These are phyloP conservation scores for Phyllostachys edulis DNA, from an alignment of 176 grass and related monocot genomes.

Conservation along the genomic window DNA sequence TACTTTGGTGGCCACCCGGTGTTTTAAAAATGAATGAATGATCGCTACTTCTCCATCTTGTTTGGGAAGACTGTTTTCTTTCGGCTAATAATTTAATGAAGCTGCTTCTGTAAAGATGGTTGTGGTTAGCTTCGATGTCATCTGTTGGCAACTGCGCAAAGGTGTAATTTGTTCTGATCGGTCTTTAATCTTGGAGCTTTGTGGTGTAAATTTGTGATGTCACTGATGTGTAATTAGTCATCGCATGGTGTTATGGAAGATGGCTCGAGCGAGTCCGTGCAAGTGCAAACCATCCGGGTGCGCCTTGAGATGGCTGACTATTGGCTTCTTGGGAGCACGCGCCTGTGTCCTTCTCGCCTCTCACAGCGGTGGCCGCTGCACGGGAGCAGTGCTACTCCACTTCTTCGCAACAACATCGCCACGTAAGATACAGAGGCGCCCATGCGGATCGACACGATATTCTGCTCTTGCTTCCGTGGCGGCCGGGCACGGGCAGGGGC, in stretches of 20 bases:
- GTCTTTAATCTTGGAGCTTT: not conserved
- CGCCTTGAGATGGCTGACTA: not conserved
- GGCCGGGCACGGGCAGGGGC: too few species aligned
- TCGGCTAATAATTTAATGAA: constrained; percentile 26
- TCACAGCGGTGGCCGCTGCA: not conserved
- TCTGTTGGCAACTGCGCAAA: not conserved
- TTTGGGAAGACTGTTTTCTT: not conserved
- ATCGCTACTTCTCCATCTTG: not conserved
- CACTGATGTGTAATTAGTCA: not conserved
- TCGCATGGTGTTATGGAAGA: not conserved
- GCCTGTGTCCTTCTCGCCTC: not conserved
- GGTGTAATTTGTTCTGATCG: not conserved
- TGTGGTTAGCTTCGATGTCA: not conserved
- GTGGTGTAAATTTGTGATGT: not conserved
- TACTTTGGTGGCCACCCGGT: constrained; percentile 27
- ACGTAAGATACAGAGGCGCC: too few species aligned
- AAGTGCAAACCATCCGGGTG: not conserved
- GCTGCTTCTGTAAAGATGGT: constrained; percentile 43
- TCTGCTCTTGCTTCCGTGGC: not conserved
- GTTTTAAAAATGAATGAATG: constrained; percentile 32
- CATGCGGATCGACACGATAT: not conserved
- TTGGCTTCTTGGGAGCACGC: not conserved
- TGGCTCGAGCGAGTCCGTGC: not conserved
- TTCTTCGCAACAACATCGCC: not conserved
- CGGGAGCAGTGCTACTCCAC: not conserved